A percentile compares a stretch with the other conserved stretches of the same genome.
phyloP scores from a whole-genome alignment of 2,329 filamentous ascomycete species.

The Lecanicillium sp. region DNA sequence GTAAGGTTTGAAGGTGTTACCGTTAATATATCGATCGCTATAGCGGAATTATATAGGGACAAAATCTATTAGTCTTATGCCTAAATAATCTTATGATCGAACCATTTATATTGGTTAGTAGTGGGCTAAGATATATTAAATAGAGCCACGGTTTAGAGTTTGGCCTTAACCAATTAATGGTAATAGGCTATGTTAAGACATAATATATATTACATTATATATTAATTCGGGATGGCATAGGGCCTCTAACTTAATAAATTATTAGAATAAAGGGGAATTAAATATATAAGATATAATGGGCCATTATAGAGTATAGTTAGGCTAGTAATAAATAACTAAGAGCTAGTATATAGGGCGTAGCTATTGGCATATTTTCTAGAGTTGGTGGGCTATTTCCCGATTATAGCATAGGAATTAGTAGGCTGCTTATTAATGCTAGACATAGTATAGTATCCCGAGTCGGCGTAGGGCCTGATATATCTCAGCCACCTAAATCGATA shows the following conservation, averaged over 20 bases:
- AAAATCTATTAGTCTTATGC: background rate
- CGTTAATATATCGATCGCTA: background rate
- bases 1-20: background rate
- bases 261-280: background rate
- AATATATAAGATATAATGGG: background rate
- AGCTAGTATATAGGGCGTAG: too few relatives aligned
- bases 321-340: too few relatives aligned
- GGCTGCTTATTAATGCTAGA: too few relatives aligned
- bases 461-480: too few relatives aligned
- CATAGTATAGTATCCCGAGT: too few relatives aligned
- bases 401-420: too few relatives aligned
- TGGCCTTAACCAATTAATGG: background rate
- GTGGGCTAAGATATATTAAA: background rate
- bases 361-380: too few relatives aligned
- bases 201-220: background rate
- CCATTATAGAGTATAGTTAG: background rate
- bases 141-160: background rate
- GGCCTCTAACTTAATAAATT: too few relatives aligned
- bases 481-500: too few relatives aligned
- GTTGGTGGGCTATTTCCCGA: too few relatives aligned
- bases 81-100: background rate
- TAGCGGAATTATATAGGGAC: background rate
- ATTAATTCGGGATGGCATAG: background rate
- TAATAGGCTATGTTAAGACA: background rate
- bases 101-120: background rate